phyloP scores from a whole-genome alignment of 2,329 filamentous ascomycete species.

The Fusarium xyrophilum region DNA sequence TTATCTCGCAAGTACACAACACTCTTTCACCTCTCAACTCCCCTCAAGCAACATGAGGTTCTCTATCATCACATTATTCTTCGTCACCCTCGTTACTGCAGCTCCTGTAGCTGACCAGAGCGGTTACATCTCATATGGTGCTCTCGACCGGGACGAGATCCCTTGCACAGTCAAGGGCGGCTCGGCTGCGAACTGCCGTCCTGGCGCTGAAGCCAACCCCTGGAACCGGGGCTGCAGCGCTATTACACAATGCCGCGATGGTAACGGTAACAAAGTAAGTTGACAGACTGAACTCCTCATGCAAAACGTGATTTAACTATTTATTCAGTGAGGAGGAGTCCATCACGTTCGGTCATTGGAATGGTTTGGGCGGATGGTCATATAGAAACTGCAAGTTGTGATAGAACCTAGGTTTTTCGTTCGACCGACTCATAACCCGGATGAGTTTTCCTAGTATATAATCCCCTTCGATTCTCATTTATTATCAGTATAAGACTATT shows the following conservation, averaged over 20 bases:
- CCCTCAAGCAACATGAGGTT: not conserved
- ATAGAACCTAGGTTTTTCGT: not conserved
- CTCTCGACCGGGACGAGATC: fast-evolving
- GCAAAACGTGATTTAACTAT: fast-evolving
- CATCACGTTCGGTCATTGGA: not conserved
- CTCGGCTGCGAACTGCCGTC: not conserved
- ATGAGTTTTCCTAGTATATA: not conserved
- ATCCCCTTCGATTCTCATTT: fast-evolving
- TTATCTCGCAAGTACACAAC: fast-evolving
- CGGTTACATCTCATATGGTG: not conserved
- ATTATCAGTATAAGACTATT: fast-evolving
- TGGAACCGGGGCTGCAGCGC: not conserved
- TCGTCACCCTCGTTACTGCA: not conserved
- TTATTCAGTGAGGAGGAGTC: not conserved
- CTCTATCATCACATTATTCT: not conserved
- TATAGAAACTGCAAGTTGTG: too few relatives aligned
- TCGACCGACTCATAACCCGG: fast-evolving
- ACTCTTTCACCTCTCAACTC: too few relatives aligned
- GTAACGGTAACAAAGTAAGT: not conserved
- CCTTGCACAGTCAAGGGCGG: not conserved
- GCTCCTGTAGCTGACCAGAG: not conserved
- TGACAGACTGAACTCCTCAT: fast-evolving
- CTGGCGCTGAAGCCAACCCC: not conserved
- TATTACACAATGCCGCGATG: not conserved
- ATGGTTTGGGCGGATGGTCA: not conserved